These are phyloP conservation scores for Pseudogymnoascus sp. DNA, from an alignment of 2,329 filamentous ascomycete species.

Conservation along the genomic window DNA sequence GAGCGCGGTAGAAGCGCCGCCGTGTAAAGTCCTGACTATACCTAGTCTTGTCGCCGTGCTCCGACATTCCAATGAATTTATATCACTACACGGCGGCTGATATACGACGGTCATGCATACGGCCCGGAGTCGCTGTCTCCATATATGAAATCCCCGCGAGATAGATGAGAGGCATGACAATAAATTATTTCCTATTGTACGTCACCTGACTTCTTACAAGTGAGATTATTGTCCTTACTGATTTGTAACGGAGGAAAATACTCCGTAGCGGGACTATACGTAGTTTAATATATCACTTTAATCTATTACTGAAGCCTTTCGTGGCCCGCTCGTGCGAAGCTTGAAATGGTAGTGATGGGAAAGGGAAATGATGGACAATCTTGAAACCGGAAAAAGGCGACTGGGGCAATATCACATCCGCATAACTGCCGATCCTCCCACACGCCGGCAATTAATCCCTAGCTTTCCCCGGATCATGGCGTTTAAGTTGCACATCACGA, in stretches of 20 bases:
- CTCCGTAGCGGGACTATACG: not conserved
- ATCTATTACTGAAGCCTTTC: conserved; percentile 2
- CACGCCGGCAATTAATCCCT: not conserved
- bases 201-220: not conserved
- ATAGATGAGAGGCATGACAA: not conserved
- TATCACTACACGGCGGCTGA: not conserved
- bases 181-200: not conserved
- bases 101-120: not conserved
- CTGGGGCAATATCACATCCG: not conserved
- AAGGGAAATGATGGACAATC: conserved; percentile 3
- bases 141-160: not conserved
- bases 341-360: not conserved
- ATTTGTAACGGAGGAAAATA: not conserved
- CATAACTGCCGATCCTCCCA: not conserved
- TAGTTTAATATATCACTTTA: not conserved
- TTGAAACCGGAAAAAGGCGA: conserved; percentile 3
- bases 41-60: not conserved
- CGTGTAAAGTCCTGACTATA: not conserved
- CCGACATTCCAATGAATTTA: not conserved
- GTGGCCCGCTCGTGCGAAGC: not conserved
- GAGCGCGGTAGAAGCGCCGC: not conserved
- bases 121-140: not conserved
- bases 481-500: not conserved
- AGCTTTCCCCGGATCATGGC: not conserved
- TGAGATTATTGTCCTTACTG: not conserved